Evolutionary conservation across 768 basidiomycete species (phyloP), one percentile per base, ranked within the genome.

Genomic region (Termitomyces sp.): DNA sequence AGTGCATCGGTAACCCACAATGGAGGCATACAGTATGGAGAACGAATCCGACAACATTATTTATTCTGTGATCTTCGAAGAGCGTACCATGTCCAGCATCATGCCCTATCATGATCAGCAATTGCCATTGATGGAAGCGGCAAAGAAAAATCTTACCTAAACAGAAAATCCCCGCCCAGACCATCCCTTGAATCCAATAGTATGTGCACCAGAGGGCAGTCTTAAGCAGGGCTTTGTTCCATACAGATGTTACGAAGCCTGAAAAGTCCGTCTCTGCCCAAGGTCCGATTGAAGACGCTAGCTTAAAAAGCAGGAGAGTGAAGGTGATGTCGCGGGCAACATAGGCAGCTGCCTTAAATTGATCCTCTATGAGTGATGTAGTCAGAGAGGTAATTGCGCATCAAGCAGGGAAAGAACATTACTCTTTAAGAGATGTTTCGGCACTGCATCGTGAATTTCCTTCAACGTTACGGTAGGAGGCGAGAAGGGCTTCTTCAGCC

Each of bases 381-480:
- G 23, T 49, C n/a, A 49, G 23, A 4, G 2, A 27, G n/a, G 35
- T 35, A 3, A 38, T 49, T 16, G 36, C n/a, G 25, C 23, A 49
- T 25, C 35, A 36, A 48, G 44, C 31, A 23, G 13, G 23, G 32
- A n/a, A 38, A 20, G 1, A 23, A 41, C 32, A 12, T 33, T 68
- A 74, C 76, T 69, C 56, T 68, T 70, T n/a, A 81, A 67, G 9
- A 82, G 65, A 41, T 80, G 68, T 65, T 79, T 82, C 1, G 82
- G 81, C 18, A 83, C 80, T 4, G 77, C 80, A 56, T 79, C 76
- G 52, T 80, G 81, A 49, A 84, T 70, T 50, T 82, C 75, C 63
- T 81, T 82, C 40, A 83, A 65, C 0, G 77, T 78, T 15, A 76
- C 70, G 12, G 65, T 72, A 3, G 82, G 80, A 9, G 81, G 82